Evolutionary conservation across 371 early-diverging fungal genomes (phyloP).

Genomic region (Blastocladiella emersonii): DNA sequence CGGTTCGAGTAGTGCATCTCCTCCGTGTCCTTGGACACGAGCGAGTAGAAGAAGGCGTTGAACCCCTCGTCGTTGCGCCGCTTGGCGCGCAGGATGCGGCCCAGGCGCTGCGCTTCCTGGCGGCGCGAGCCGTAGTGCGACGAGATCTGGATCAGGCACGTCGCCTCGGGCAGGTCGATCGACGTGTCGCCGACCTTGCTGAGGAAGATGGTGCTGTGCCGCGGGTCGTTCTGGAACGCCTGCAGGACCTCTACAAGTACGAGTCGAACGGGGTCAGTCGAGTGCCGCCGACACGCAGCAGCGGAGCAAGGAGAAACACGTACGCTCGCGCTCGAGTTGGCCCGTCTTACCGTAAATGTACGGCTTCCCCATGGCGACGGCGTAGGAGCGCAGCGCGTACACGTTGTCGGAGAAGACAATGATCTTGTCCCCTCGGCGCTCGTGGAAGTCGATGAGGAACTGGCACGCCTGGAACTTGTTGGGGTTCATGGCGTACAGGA

Average conservation of each 20-base stretch:
- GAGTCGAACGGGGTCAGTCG: no score
- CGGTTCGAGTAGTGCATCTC: conserved; percentile 99
- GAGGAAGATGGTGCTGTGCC: conserved; percentile 91
- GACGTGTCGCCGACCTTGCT: conserved; percentile 99
- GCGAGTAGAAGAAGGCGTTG: conserved; percentile 96
- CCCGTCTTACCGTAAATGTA: conserved; percentile 96
- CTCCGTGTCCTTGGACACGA: conserved; percentile 96
- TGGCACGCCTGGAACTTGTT: conserved; percentile 97
- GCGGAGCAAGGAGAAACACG: conserved; percentile 20
- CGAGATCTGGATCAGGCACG: conserved; percentile 97
- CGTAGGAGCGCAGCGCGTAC: conserved; percentile 91
- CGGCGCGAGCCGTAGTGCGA: conserved; percentile 98
- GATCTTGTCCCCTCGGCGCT: conserved; percentile 95
- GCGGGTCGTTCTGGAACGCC: conserved; percentile 91
- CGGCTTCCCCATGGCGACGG: conserved; percentile 75
- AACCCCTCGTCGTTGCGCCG: conserved; percentile 90
- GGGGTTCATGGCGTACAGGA: conserved; percentile 97
- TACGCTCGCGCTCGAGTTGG: conserved; percentile 90
- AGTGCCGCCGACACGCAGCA: no score
- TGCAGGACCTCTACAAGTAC: neutral
- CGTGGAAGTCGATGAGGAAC: conserved; percentile 92
- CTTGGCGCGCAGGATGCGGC: conserved; percentile 97
- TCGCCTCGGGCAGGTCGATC: conserved; percentile 99
- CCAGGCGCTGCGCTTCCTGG: conserved; percentile 98
- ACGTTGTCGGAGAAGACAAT: conserved; percentile 99